Conservation (phyloP, 352 stramenopile genomes). For the Globisporangium acanthophoron region DNA sequence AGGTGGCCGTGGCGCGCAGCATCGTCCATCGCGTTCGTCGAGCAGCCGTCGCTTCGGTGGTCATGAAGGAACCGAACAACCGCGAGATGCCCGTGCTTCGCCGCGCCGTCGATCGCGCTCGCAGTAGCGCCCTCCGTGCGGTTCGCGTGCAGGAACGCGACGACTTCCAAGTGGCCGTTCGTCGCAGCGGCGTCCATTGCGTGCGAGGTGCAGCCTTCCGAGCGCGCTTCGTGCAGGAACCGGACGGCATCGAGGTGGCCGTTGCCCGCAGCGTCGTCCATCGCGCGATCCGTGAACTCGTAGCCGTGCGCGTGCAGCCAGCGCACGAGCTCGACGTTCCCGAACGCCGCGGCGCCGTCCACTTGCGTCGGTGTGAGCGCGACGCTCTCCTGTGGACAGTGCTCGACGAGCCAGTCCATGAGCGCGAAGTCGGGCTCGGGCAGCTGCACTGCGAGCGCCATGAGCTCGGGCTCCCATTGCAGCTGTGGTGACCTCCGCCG, state of each 20-base stretch:
- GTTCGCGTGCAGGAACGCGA: conserved; percentile 6
- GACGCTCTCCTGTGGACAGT: conserved; percentile 4
- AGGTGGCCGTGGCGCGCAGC: conserved; percentile 6
- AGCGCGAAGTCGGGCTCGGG: conserved; percentile 1
- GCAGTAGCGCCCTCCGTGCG: conserved; percentile 5
- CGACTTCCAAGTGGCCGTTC: background rate
- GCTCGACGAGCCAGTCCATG: conserved; percentile 9
- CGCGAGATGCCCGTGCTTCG: conserved; percentile 4
- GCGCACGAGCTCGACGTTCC: conserved; percentile 1
- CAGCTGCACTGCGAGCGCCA: conserved; percentile 5
- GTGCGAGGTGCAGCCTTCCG: conserved; percentile 4
- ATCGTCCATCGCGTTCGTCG: conserved; percentile 8
- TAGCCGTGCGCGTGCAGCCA: conserved; percentile 10
- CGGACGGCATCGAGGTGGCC: conserved; percentile 2
- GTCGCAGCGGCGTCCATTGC: conserved; percentile 8
- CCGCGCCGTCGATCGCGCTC: conserved; percentile 6
- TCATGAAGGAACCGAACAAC: conserved; percentile 8
- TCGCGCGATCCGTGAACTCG: conserved; percentile 3
- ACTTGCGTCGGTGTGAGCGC: conserved; percentile 3
- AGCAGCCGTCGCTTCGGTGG: conserved; percentile 3
- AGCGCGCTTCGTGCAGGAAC: conserved; percentile 4
- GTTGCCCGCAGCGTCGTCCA: conserved; percentile 8
- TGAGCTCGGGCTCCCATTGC: conserved; percentile 9
- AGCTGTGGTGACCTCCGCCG: background rate
- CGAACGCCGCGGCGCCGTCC: conserved; percentile 4